These are phyloP conservation scores for Eimeria tenella DNA, from an alignment of 169 alveolate genomes.

Conservation along the genomic window DNA sequence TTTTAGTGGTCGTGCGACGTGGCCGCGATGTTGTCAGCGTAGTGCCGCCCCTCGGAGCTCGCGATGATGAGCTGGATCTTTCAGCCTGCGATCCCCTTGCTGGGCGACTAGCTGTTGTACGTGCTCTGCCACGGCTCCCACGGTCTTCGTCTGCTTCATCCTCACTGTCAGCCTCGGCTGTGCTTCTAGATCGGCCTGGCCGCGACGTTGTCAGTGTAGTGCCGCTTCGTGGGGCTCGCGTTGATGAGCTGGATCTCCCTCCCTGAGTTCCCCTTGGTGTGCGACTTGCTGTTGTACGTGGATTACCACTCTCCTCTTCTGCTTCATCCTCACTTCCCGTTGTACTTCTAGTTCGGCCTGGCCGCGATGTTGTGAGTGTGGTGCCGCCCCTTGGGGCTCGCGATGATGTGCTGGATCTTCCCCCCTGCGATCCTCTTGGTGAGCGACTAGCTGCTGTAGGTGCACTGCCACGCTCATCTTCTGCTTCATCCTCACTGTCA, in stretches of 20 bases:
- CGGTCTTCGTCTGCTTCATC: background rate
- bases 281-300: background rate
- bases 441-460: background rate
- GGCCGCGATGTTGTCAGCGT: slow-evolving; percentile 7
- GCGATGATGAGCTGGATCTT: background rate
- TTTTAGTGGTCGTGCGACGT: background rate
- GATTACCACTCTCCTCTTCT: background rate
- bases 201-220: background rate
- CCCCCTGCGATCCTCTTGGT: background rate
- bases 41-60: slow-evolving; percentile 60
- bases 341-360: background rate
- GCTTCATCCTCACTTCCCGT: background rate
- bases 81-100: background rate
- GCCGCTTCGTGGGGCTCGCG: background rate
- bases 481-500: background rate
- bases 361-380: background rate
- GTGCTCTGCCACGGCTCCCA: background rate
- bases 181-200: background rate
- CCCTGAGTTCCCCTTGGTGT: background rate
- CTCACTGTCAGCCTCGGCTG: background rate
- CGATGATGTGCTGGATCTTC: background rate
- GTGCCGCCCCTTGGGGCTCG: background rate
- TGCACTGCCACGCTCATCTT: background rate
- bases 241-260: background rate
- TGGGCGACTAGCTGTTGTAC: slow-evolving; percentile 14